Percentiles rank a stretch among this genome's conserved stretches.
Evolutionary conservation across 352 stramenopile genomes (phyloP).

Genomic region (Phytopythium mirpurense): DNA sequence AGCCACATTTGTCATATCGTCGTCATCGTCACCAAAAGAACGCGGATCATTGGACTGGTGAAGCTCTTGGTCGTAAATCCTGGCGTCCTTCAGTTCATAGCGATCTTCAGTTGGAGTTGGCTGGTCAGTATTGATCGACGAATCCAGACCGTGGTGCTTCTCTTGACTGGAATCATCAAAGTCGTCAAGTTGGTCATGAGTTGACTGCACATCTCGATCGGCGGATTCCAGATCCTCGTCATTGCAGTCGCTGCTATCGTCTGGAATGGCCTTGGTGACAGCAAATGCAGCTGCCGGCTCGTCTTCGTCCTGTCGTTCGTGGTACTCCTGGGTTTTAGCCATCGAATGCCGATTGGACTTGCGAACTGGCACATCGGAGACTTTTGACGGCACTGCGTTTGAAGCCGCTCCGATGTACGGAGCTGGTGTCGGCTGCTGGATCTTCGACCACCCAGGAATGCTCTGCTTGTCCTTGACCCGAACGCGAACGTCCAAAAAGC

Average conservation of each 20-base stretch:
- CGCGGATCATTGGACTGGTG: too few relatives aligned
- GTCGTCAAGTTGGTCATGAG: not conserved
- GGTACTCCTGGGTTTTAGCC: not conserved
- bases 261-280: not conserved
- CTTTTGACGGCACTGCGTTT: not conserved
- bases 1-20: too few relatives aligned
- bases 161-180: too few relatives aligned
- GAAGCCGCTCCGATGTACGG: not conserved
- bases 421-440: not conserved
- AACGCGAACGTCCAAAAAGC: conserved; percentile 62
- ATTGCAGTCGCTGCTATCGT: not conserved
- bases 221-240: not conserved
- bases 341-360: not conserved
- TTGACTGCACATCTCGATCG: not conserved
- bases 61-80: too few relatives aligned
- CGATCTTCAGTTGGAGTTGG: too few relatives aligned
- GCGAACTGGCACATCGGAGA: not conserved
- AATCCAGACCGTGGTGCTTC: too few relatives aligned
- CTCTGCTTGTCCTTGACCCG: conserved; percentile 75
- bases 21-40: too few relatives aligned
- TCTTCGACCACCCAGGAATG: conserved; percentile 72
- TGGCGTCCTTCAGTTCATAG: too few relatives aligned
- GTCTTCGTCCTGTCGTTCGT: not conserved
- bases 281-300: not conserved
- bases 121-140: too few relatives aligned